Evolutionary conservation across 106 monocot genomes (phyloP), one percentile per base, ranked within the genome.

Genomic region (Cymbidium sinense): DNA sequence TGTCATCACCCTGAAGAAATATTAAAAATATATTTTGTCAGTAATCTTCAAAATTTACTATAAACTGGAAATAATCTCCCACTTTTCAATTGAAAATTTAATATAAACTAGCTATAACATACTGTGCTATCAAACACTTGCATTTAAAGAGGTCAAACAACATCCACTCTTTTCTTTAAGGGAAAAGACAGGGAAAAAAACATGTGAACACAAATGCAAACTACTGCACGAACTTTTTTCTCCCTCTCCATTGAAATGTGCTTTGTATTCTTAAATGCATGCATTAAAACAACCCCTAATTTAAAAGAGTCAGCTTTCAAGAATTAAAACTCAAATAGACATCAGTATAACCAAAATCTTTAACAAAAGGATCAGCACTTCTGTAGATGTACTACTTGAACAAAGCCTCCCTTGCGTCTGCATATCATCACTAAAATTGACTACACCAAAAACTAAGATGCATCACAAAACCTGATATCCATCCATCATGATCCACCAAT

Each of bases 1-100:
- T 84, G 81, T 95, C 86, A 75, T 88, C 87, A 41, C 94, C 94
- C 94, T 95, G 64, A 67, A 35, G 50, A 50, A n/a, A 70, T 75
- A 50, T 29, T 84, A 21, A 18, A 33, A 37, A 33, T 7, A 21
- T 7, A 76, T 12, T 51, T 20, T 33, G 75, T 70, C 69, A 81
- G 3, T 43, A 43, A 62, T 15, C 23, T 29, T 0, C 34, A 23
- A 78, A 70, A 31, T 21, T 39, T 8, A 23, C 36, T 0, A 41
- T 5, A 65, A 34, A 21, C 15, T 17, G 12, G 27, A n/a, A n/a
- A n/a, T n/a, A n/a, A n/a, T n/a, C n/a, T n/a, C n/a, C n/a, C n/a
- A n/a, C n/a, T n/a, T n/a, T n/a, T n/a, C n/a, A n/a, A n/a, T n/a
- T n/a, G n/a, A n/a, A n/a, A n/a, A n/a, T 21, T 39, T 8, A 23